Base-by-base conservation (phyloP, 129 eudicot species). In the Escallonia rubra region DNA sequence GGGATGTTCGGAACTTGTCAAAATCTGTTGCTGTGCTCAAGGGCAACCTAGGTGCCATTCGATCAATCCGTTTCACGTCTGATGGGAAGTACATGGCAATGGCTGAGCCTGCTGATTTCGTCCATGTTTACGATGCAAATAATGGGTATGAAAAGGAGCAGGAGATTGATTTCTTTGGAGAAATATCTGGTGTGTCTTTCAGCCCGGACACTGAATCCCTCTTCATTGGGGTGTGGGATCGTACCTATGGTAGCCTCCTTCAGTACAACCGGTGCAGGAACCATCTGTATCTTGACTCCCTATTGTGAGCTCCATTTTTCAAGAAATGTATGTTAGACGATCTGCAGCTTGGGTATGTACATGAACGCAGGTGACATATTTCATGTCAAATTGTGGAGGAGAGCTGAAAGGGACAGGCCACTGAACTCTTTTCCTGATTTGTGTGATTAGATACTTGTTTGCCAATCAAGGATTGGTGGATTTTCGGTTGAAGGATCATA, bases 31-130 rank as follows among this genome's bases (percentile, higher is more conserved):
- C 86, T 4, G 81, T 85, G 45, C 83, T 91, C 10, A 88, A 85
- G 67, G 97, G 97, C 6, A 91, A 91, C 76, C 77, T 91, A 76
- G 97, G 97, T 6, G 94, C 97, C 0, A 78, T 85, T 50, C 76
- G 97, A 43, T 91, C 97, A 1, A 80, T 88, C 70, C 91, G 91
- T 9, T 91, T 78, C 68, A 80, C 97, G 39, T 74, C 90, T n/a
- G 87, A 88, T 59, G 96, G 94, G 12, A 86, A 78, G 71, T 91
- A 81, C 65, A 63, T 91, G 80, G 96, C 80, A 53, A 79, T 81
- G 65, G 96, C 89, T 2, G 96, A 91, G 43, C 96, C 96, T 13
- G 97, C 94, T 47, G 97, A 91, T 66, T 91, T 91, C 51, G 97
- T 91, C 50, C 97, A 91, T 49, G 80, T 91, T 4, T 88, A 82